Conservation (phyloP, 441 rosid species). For the Populus hybrid region DNA sequence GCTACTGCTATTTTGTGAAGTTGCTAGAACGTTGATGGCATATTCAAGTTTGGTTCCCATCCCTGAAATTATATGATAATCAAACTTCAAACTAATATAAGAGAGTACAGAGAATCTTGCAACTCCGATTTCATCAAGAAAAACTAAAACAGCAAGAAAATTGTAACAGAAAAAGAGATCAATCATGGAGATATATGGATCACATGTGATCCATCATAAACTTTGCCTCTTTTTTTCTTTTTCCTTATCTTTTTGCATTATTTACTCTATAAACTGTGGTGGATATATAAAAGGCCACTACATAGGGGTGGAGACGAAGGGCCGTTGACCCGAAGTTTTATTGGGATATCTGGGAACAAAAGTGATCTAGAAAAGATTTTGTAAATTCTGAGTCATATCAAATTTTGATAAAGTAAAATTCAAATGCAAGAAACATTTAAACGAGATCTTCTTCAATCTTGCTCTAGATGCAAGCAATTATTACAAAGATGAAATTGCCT, state of each 20-base stretch:
- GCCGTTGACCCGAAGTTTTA: constrained; percentile 17
- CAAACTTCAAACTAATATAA: neutral
- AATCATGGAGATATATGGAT: neutral
- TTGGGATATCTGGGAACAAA: constrained; percentile 11
- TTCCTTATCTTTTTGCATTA: neutral
- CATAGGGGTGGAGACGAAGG: constrained; percentile 11
- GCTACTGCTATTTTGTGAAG: constrained; percentile 30
- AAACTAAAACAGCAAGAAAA: neutral
- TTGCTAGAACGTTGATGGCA: constrained; percentile 37
- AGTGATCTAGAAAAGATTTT: neutral
- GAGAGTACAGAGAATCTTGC: neutral
- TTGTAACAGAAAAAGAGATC: neutral
- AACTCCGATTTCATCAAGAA: neutral
- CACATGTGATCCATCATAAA: neutral
- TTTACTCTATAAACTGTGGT: neutral
- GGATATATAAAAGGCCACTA: neutral
- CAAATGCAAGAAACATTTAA: constrained; percentile 1
- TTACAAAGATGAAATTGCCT: neutral
- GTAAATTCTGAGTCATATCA: neutral
- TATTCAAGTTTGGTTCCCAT: constrained; percentile 68
- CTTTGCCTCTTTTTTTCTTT: neutral
- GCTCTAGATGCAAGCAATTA: constrained; percentile 22
- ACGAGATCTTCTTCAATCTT: neutral
- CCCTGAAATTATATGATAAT: constrained; percentile 38
- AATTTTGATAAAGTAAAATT: neutral